phyloP scores from a whole-genome alignment of 1,284 basidiomycete genomes.

The Melanopsichium pennsylvanicum region DNA sequence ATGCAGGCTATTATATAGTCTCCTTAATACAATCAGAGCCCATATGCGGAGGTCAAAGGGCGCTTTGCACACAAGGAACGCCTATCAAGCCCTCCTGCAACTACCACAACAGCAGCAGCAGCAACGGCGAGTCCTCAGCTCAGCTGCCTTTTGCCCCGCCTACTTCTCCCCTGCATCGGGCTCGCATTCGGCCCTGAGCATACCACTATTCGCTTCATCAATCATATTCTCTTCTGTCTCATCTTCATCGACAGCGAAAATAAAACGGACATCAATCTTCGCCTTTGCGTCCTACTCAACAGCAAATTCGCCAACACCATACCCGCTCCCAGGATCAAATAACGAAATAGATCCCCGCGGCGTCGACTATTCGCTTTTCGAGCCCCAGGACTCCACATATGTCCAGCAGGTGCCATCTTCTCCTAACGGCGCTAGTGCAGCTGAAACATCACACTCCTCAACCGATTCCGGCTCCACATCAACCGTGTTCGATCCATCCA shows the following conservation, averaged over 20 bases:
- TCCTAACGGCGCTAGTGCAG: neutral
- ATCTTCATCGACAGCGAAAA: slow-evolving; percentile 1
- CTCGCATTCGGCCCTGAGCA: slow-evolving; percentile 6
- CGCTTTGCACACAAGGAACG: slow-evolving; percentile 21
- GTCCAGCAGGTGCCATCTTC: slow-evolving; percentile 12
- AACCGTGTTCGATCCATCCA: too few species aligned
- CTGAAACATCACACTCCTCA: neutral
- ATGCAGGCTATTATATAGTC: too few species aligned
- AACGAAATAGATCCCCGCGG: slow-evolving; percentile 52
- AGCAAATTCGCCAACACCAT: slow-evolving; percentile 22
- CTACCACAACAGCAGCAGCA: slow-evolving; percentile 5
- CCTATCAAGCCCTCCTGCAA: slow-evolving; percentile 14
- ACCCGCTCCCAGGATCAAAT: slow-evolving; percentile 45
- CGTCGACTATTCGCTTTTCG: slow-evolving; percentile 57
- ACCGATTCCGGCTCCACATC: neutral
- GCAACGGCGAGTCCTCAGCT: slow-evolving; percentile 24
- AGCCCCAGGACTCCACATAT: slow-evolving; percentile 24
- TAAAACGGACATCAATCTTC: neutral
- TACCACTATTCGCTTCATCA: neutral
- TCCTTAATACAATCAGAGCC: neutral
- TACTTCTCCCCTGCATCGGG: slow-evolving; percentile 2
- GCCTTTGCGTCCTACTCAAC: slow-evolving; percentile 24
- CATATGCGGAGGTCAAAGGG: slow-evolving; percentile 20
- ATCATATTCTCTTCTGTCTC: neutral
- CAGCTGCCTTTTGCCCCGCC: slow-evolving; percentile 13